A percentile compares a stretch with the other conserved stretches of the same genome.
Evolutionary conservation across 805 yeast genomes (phyloP).

Genomic region (Hanseniaspora jakobsenii): DNA sequence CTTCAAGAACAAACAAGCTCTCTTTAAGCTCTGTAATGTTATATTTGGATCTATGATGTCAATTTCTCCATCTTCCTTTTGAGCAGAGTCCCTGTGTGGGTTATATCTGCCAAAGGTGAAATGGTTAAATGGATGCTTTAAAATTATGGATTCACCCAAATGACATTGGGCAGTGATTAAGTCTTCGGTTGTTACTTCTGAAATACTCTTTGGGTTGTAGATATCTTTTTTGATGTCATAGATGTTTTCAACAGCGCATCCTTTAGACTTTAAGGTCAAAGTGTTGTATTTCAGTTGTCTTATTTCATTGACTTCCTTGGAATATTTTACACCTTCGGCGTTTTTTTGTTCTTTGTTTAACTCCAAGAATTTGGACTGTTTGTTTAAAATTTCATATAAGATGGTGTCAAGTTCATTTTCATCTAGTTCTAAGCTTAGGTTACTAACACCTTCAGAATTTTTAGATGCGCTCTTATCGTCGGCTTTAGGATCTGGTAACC

Average conservation of each 20-base stretch:
- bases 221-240: conserved; percentile 61
- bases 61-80: conserved; percentile 37
- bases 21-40: conserved; percentile 59
- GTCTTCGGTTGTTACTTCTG: conserved; percentile 52
- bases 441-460: conserved; percentile 6
- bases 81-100: conserved; percentile 4
- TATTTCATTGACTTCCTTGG: conserved; percentile 2
- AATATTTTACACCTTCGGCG: background rate
- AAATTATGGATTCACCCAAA: conserved; percentile 75
- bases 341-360: background rate
- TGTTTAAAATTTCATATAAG: no score
- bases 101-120: conserved; percentile 78
- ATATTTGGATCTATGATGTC: conserved; percentile 83
- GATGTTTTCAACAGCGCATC: conserved; percentile 26
- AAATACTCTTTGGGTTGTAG: conserved; percentile 43
- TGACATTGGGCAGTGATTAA: conserved; percentile 89
- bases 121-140: conserved; percentile 71
- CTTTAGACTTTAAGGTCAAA: background rate
- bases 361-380: no score
- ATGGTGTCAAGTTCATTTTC: no score
- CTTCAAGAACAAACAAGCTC: conserved; percentile 75
- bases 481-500: background rate
- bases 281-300: conserved; percentile 9
- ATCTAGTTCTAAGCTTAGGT: background rate
- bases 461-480: background rate